Evolutionary conservation across 768 basidiomycete genomes (phyloP), one percentile per base, ranked within the genome.

Genomic region (Mycena galopus): DNA sequence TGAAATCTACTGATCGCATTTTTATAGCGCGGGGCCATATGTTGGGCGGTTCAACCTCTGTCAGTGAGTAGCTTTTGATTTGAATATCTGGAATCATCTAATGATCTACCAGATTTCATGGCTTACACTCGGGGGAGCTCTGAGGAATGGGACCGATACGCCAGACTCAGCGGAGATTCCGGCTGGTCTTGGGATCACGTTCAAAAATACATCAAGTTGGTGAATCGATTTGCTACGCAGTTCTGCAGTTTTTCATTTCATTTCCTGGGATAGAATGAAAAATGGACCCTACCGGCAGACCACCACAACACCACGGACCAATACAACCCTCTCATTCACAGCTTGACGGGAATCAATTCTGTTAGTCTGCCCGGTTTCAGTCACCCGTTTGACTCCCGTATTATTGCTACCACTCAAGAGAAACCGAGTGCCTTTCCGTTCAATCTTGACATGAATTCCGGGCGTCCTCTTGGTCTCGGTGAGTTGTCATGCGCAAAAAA

Each of bases 91-190:
- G 9, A 39, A 14, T 39, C 17, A 16, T 8, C 39, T 39, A 3
- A 39, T 16, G 12, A 14, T 3, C 3, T 39, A 3, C 11, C 39
- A 79, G 79, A 80, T 57, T 65, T 65, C 37, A 76, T 81, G 78
- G 73, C 73, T 1, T 82, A 79, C 44, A 81, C 78, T 3, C 76
- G 80, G 3, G 84, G 84, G 3, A 77, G 80, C 3, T 64, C 60
- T 3, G 81, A 82, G 21, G 90, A 91, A 72, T 91, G 85, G 65
- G 87, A 91, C 69, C 86, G 87, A 66, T 88, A 86, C 79, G 88
- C 86, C 0, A 55, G 73, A 1, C 78, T 85, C 27, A 80, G 82
- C 14, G 88, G 86, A 10, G 87, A 90, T 47, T 60, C 80, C 1
- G 83, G 83, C 7, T 91, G 90, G 90, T 73, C 75, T 1, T 80